Evolutionary conservation across 176 grass and related monocot genomes (phyloP), one percentile per base, ranked within the genome.

Genomic region (Phyllostachys edulis): DNA sequence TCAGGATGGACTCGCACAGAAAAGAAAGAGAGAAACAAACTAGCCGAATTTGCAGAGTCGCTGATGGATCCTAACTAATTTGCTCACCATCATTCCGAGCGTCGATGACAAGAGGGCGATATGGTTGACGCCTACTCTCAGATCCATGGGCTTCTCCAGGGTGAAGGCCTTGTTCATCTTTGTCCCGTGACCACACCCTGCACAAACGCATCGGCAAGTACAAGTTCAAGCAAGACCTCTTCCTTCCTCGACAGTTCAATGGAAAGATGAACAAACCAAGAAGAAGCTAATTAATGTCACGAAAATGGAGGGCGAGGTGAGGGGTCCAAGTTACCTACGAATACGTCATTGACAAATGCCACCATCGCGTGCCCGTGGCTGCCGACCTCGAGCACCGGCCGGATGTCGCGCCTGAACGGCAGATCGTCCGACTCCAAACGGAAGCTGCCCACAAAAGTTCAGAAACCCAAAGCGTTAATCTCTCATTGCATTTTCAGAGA

Each of bases 111-210:
- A 47, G 62, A 98, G 75, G 60, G 96, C 40, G 45, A 98, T 56
- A 88, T 92, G 89, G 71, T 98, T 98, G 54, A 81, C 47, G 81
- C 93, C 96, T 18, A 21, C 63, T 23, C 60, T 87, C 29, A 98
- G 73, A 21, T 80, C n/a, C 50, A 89, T 78, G 17, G 85, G 57
- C 79, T 84, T 82, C 46, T 93, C 79, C 73, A 95, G 83, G 60
- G 81, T 41, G 73, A 95, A 98, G 27, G 83, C 84, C 80, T 91
- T 89, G 81, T 89, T 87, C 34, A 93, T 73, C 74, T 98, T 98
- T 44, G 71, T 90, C 20, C 93, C 92, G 56, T 95, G 93, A 16
- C 71, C 85, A 2, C 72, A 79, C 67, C 89, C 89, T 93, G 71
- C 62, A 63, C 29, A 8, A 5, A 37, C 23, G 76, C 5, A 82